Conservation (phyloP, 208 protist species). For the Endotrypanum monterogeii region DNA sequence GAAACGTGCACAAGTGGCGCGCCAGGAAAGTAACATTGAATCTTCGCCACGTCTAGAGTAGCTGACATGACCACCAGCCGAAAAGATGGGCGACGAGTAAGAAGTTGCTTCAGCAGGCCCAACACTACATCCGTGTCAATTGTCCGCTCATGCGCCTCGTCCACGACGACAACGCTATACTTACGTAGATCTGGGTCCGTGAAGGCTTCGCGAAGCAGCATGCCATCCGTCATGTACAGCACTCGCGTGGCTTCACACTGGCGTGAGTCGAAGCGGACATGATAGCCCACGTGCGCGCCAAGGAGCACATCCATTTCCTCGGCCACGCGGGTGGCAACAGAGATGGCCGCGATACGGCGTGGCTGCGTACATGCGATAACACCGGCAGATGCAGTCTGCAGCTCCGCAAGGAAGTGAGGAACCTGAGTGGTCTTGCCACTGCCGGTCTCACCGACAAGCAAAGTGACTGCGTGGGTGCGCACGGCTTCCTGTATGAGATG, state of each 20-base stretch:
- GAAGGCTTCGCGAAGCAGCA: slow-evolving; percentile 96
- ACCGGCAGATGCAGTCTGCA: slow-evolving; percentile 34
- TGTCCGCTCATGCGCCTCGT: slow-evolving; percentile 99
- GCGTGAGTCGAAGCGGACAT: slow-evolving; percentile 98
- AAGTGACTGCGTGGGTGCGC: slow-evolving; percentile 69
- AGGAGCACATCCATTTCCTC: slow-evolving; percentile 97
- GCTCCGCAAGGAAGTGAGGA: slow-evolving; percentile 89
- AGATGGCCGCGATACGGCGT: slow-evolving; percentile 98
- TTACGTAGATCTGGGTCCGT: slow-evolving; percentile 84
- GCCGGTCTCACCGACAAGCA: slow-evolving; percentile 96
- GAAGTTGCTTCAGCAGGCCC: slow-evolving; percentile 94
- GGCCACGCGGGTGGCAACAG: slow-evolving; percentile 97
- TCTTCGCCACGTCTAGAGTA: slow-evolving; percentile 97
- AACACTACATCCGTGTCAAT: slow-evolving; percentile 99
- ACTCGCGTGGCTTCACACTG: slow-evolving; percentile 94
- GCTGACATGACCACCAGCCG: slow-evolving; percentile 98
- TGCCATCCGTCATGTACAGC: slow-evolving; percentile 99
- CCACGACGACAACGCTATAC: slow-evolving; percentile 98
- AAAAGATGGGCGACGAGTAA: slow-evolving; percentile 57
- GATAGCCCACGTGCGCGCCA: slow-evolving; percentile 98
- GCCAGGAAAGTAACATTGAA: slow-evolving; percentile 96
- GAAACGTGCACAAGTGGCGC: slow-evolving; percentile 97
- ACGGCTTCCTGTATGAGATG: slow-evolving; percentile 69
- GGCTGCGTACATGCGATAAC: slow-evolving; percentile 97
- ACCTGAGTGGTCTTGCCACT: slow-evolving; percentile 98